These are phyloP conservation scores for Dichomitus squalens DNA, from an alignment of 1,284 basidiomycete genomes.

Conservation along the genomic window DNA sequence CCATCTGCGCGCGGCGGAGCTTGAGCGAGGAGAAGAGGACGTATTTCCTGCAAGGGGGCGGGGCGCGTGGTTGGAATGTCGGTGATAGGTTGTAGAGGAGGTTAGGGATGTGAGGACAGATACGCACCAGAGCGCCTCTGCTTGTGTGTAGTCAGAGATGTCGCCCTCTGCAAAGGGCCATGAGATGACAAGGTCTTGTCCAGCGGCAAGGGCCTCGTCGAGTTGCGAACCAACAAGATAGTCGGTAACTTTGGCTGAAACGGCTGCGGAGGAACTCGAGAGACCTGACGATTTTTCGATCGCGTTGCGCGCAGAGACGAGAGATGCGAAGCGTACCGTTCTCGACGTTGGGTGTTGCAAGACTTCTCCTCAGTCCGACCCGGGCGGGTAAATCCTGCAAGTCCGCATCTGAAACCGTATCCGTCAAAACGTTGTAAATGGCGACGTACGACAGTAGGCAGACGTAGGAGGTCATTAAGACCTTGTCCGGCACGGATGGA, in stretches of 20 bases:
- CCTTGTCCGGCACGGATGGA: constrained; percentile 78
- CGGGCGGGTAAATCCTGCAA: constrained; percentile 70
- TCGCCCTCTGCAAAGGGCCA: constrained; percentile 86
- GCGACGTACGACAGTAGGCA: constrained; percentile 70
- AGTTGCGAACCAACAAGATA: constrained; percentile 86
- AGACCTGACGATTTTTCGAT: constrained; percentile 36
- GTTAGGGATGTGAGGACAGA: background rate
- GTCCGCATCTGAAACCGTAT: constrained; percentile 6
- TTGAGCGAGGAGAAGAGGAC: constrained; percentile 78
- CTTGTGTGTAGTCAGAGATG: constrained; percentile 85
- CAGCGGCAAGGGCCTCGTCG: constrained; percentile 75
- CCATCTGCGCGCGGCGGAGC: constrained; percentile 83
- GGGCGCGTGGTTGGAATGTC: background rate
- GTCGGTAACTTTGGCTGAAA: constrained; percentile 62
- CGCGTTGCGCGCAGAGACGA: background rate
- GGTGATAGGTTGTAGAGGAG: background rate
- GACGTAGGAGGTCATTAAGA: constrained; percentile 77
- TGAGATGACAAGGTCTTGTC: constrained; percentile 72
- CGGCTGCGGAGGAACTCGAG: constrained; percentile 44
- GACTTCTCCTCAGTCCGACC: constrained; percentile 65
- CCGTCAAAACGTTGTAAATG: background rate
- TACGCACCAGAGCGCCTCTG: constrained; percentile 87
- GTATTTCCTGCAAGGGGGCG: constrained; percentile 67
- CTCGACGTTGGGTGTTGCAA: constrained; percentile 5
- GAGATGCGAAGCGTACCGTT: constrained; percentile 13